These are phyloP conservation scores for Piloderma croceum DNA, from an alignment of 768 basidiomycete genomes.

Conservation along the genomic window DNA sequence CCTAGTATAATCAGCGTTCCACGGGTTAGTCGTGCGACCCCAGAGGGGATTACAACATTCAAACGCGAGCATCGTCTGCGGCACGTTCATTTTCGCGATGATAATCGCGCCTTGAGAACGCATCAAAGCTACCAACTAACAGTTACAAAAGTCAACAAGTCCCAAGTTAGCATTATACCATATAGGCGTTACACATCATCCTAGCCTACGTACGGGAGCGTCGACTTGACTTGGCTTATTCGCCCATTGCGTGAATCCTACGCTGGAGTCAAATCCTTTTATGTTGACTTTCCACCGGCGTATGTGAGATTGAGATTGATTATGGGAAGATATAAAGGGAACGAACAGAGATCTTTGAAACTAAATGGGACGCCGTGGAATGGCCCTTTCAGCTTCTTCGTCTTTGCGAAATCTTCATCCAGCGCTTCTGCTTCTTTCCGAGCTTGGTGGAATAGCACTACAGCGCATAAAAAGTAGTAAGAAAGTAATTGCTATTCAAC, in stretches of 20 bases:
- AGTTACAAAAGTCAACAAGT: constrained; percentile 16
- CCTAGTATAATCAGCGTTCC: constrained; percentile 46
- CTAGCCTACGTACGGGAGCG: too few species aligned
- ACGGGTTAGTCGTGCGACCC: constrained; percentile 72
- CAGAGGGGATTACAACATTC: constrained; percentile 79
- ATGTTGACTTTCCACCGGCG: constrained; percentile 68
- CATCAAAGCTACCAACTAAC: not conserved
- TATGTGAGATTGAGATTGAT: too few species aligned
- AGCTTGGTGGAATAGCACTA: constrained; percentile 73
- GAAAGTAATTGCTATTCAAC: too few species aligned
- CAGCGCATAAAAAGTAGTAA: too few species aligned
- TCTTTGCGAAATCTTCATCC: constrained; percentile 58
- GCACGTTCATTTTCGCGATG: constrained; percentile 89
- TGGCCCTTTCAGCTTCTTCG: constrained; percentile 54
- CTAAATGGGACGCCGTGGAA: constrained; percentile 80
- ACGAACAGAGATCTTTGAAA: constrained; percentile 69
- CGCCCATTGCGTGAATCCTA: constrained; percentile 72
- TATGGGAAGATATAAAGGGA: constrained; percentile 7
- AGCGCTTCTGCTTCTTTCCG: constrained; percentile 55
- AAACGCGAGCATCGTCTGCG: constrained; percentile 81
- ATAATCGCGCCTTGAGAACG: constrained; percentile 72
- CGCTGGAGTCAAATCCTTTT: constrained; percentile 54
- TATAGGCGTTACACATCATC: too few species aligned
- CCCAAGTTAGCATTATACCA: too few species aligned
- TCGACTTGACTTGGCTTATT: constrained; percentile 57